Evolutionary conservation across 768 basidiomycete genomes (phyloP).

Genomic region (Boletus rubropictus): DNA sequence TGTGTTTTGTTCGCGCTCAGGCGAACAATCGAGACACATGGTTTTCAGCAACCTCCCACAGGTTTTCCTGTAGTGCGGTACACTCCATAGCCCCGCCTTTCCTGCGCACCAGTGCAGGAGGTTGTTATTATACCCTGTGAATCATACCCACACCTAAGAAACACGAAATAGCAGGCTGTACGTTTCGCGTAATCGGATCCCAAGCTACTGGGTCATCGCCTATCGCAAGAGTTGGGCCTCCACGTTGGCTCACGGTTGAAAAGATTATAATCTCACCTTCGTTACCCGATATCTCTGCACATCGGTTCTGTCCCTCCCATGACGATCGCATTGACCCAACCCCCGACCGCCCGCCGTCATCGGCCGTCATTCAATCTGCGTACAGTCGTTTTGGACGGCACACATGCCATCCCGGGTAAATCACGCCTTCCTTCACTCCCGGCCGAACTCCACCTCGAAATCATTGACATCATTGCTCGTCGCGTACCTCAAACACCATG

Average conservation of each 20-base stretch:
- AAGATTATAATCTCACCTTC: conserved; percentile 12
- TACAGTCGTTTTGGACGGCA: neutral
- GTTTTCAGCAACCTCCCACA: neutral
- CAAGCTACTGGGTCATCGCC: neutral
- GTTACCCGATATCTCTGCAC: neutral
- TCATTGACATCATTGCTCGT: conserved; percentile 24
- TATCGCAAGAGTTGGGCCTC: conserved; percentile 1
- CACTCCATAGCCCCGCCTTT: conserved; percentile 10
- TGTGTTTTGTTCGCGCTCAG: neutral
- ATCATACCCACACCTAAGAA: conserved; percentile 1
- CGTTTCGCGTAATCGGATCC: conserved; percentile 1
- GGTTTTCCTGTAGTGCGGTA: conserved; percentile 2
- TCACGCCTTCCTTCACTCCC: conserved; percentile 20
- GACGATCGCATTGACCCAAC: conserved; percentile 8
- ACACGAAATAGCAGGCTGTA: neutral
- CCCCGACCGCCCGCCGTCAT: conserved; percentile 1
- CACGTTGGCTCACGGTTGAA: neutral
- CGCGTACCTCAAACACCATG: conserved; percentile 9
- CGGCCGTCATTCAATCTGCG: conserved; percentile 3
- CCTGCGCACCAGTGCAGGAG: conserved; percentile 12
- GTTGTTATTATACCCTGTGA: neutral
- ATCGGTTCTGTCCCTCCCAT: conserved; percentile 6
- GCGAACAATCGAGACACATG: neutral
- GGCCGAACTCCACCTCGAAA: conserved; percentile 28
- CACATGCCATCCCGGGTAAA: neutral